Evolutionary conservation across 1,284 basidiomycete species (phyloP), one percentile per base, ranked within the genome.

Genomic region (Ustilago xerochloae): DNA sequence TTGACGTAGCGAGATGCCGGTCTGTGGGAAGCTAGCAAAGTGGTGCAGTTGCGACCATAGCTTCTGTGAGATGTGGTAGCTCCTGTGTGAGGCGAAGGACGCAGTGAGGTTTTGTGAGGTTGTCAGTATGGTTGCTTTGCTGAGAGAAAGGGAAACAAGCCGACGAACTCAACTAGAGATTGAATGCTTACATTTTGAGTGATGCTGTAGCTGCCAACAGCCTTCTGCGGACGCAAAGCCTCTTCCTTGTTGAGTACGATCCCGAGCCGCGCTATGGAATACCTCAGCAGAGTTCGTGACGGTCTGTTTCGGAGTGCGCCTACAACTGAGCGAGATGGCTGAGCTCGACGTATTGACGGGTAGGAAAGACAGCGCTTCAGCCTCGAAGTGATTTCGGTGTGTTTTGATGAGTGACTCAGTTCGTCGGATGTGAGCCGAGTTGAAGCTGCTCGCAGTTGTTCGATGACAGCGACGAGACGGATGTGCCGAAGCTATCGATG

Each of bases 21-120:
- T 82, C 53, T 83, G 83, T 29, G 79, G 79, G 61, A 82, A 84
- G 33, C 70, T 69, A n/a, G 83, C 81, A 65, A 82, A 84, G 57
- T 81, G 78, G 43, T 80, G 71, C 32, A 84, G 73, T 63, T 82
- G 75, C 50, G 67, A 68, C 81, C 81, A 82, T 54, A 81, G 55
- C 68, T 79, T 77, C 43, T 64, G 72, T 16, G 81, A 71, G 51
- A 84, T 83, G 5, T 78, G 59, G 61, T 82, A 84, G 43, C 72
- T 70, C 78, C 68, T 80, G 62, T 13, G 8, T n/a, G n/a, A n/a
- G n/a, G 9, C 24, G 6, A 51, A 15, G 49, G 22, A 22, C 1
- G 10, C 10, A 26, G 33, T 26, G 13, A 16, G 12, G n/a, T n/a
- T n/a, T n/a, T n/a, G n/a, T n/a, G 6, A 24, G 8, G 6, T 16